Evolutionary conservation across 78 protist species (phyloP).

Genomic region (Speleostelium caveatum): DNA sequence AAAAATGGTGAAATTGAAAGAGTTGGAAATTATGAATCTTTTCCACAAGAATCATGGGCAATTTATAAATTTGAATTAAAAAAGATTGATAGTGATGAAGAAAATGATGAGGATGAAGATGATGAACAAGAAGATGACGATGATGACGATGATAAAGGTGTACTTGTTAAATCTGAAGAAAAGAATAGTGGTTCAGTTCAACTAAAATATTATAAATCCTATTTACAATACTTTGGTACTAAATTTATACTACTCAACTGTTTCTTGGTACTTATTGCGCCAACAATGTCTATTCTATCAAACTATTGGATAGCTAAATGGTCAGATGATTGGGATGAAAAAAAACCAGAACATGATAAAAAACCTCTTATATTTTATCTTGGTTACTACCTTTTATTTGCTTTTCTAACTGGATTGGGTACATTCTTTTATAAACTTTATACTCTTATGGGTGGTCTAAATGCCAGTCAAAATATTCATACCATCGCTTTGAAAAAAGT

Average conservation of each 20-base stretch:
- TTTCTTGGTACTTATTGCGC: neutral
- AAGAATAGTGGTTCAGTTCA: neutral
- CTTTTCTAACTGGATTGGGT: conserved; percentile 10
- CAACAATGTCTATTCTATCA: neutral
- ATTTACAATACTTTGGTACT: neutral
- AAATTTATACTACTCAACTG: neutral
- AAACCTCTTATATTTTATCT: conserved; percentile 26
- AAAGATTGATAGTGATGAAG: neutral
- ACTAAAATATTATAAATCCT: neutral
- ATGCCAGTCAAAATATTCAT: conserved; percentile 55
- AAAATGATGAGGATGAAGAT: neutral
- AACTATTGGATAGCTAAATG: neutral
- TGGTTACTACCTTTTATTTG: conserved; percentile 22
- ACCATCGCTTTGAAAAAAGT: conserved; percentile 74
- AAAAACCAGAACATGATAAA: neutral
- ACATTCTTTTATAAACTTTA: conserved; percentile 27
- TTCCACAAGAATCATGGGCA: conserved; percentile 47
- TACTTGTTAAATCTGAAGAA: neutral
- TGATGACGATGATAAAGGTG: neutral
- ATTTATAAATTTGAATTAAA: conserved; percentile 25
- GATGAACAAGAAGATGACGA: conserved; percentile 12
- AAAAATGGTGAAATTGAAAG: conserved; percentile 84
- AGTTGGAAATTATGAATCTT: conserved; percentile 70
- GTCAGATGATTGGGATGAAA: conserved; percentile 6
- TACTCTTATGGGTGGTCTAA: conserved; percentile 29